These are phyloP conservation scores for Chaetomidium leptoderma DNA, from an alignment of 495 filamentous ascomycete species.

Conservation along the genomic window DNA sequence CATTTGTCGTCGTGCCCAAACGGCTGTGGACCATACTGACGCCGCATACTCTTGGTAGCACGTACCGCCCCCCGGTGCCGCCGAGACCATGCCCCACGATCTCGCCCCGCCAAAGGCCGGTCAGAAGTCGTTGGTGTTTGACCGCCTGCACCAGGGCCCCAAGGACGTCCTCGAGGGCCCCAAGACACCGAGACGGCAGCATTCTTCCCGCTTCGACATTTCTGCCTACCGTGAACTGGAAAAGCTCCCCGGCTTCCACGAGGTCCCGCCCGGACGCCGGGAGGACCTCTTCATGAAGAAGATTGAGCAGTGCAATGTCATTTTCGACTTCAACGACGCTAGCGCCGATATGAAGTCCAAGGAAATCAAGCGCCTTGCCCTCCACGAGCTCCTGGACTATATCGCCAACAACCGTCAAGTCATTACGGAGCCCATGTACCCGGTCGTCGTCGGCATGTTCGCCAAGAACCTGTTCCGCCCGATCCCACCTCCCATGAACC, in stretches of 20 bases:
- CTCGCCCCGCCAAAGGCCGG: conserved; percentile 87
- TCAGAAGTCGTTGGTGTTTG: conserved; percentile 82
- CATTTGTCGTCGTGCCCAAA: neutral
- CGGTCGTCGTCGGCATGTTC: conserved; percentile 98
- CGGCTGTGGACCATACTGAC: conserved; percentile 19
- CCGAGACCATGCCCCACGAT: conserved; percentile 97
- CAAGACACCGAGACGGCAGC: conserved; percentile 89
- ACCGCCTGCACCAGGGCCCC: conserved; percentile 85
- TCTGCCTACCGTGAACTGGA: conserved; percentile 94
- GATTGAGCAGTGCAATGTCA: conserved; percentile 99
- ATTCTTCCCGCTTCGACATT: conserved; percentile 96
- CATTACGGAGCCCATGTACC: conserved; percentile 99
- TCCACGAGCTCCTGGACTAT: conserved; percentile 96
- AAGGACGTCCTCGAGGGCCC: conserved; percentile 95
- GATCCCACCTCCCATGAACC: conserved; percentile 94
- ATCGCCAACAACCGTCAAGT: conserved; percentile 98
- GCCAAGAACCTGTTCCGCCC: conserved; percentile 97
- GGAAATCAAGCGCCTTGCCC: conserved; percentile 95
- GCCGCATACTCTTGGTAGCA: conserved; percentile 55
- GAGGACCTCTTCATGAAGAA: conserved; percentile 99
- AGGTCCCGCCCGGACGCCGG: conserved; percentile 88
- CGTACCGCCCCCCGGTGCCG: conserved; percentile 83
- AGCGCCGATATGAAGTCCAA: conserved; percentile 99
- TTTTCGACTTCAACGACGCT: conserved; percentile 99
- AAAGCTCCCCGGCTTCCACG: conserved; percentile 97